These are phyloP conservation scores for Claviceps quebecensis DNA, from an alignment of 2,329 filamentous ascomycete genomes.

Conservation along the genomic window DNA sequence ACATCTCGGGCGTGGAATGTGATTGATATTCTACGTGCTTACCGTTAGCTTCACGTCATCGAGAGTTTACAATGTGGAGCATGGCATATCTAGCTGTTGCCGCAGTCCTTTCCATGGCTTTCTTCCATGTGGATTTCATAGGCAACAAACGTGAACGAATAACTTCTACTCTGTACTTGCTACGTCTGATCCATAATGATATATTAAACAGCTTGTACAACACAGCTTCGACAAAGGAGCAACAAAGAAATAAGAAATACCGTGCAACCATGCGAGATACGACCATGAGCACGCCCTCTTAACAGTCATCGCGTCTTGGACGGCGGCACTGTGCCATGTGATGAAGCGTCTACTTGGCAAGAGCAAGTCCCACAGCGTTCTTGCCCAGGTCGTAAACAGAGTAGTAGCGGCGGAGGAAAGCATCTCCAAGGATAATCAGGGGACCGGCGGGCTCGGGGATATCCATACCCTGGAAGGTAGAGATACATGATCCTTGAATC, in stretches of 20 bases:
- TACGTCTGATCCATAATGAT: background rate
- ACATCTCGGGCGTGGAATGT: too few relatives aligned
- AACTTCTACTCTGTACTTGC: slow-evolving; percentile 10
- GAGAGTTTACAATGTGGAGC: too few relatives aligned
- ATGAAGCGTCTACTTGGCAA: slow-evolving; percentile 42
- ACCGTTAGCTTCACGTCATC: too few relatives aligned
- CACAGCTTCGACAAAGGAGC: background rate
- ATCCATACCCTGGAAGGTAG: slow-evolving; percentile 94
- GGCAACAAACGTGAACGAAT: slow-evolving; percentile 1
- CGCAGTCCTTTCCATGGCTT: background rate
- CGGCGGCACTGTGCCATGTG: background rate
- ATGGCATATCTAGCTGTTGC: too few relatives aligned
- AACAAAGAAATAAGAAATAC: background rate
- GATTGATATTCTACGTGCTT: too few relatives aligned
- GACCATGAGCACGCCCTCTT: background rate
- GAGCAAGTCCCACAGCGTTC: slow-evolving; percentile 76
- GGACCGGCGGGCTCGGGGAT: slow-evolving; percentile 78
- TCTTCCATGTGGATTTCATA: background rate
- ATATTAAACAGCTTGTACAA: background rate
- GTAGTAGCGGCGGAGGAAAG: slow-evolving; percentile 76
- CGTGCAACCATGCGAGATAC: background rate
- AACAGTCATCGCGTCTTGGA: background rate
- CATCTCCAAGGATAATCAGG: slow-evolving; percentile 86
- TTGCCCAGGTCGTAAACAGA: slow-evolving; percentile 92
- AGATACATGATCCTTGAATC: slow-evolving; percentile 90